These are phyloP conservation scores for Pistacia integerrima DNA, from an alignment of 345 rosid species.

Conservation along the genomic window DNA sequence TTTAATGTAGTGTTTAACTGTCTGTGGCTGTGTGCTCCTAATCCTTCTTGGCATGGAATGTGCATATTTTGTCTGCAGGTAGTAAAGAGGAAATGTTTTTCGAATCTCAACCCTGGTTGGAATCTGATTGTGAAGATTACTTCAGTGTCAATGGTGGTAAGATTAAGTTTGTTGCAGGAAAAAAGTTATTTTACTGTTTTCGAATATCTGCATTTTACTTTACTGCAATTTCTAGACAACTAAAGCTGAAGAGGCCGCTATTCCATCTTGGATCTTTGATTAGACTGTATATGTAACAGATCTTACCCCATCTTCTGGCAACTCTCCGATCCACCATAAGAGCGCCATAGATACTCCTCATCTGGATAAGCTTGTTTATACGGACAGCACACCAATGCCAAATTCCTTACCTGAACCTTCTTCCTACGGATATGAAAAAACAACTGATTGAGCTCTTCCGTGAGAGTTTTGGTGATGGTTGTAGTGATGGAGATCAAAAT, in stretches of 20 bases:
- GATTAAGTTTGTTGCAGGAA: slow-evolving; percentile 10
- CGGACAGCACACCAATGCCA: slow-evolving; percentile 6
- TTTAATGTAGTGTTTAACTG: no score
- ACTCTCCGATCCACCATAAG: slow-evolving; percentile 43
- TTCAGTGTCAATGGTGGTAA: slow-evolving; percentile 62
- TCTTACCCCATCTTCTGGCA: slow-evolving; percentile 38
- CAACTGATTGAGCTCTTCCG: slow-evolving; percentile 58
- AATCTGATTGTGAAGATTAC: slow-evolving; percentile 69
- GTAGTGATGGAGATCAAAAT: slow-evolving; percentile 9
- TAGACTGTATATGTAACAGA: slow-evolving; percentile 28
- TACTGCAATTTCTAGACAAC: neutral
- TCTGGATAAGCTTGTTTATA: slow-evolving; percentile 19
- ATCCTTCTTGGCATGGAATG: neutral
- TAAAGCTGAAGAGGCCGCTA: neutral
- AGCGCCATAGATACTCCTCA: slow-evolving; percentile 25
- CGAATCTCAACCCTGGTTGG: slow-evolving; percentile 62
- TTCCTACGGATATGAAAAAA: slow-evolving; percentile 42
- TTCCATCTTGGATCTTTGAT: neutral
- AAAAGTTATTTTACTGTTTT: neutral
- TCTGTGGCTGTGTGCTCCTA: no score
- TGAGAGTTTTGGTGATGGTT: slow-evolving; percentile 37
- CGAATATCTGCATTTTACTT: neutral
- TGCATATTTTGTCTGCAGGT: slow-evolving; percentile 33
- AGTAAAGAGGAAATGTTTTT: slow-evolving; percentile 44
- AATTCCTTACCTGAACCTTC: slow-evolving; percentile 27